Base-by-base conservation (phyloP, 2,329 filamentous ascomycete species). In the Dryadomyces sulphureus region DNA sequence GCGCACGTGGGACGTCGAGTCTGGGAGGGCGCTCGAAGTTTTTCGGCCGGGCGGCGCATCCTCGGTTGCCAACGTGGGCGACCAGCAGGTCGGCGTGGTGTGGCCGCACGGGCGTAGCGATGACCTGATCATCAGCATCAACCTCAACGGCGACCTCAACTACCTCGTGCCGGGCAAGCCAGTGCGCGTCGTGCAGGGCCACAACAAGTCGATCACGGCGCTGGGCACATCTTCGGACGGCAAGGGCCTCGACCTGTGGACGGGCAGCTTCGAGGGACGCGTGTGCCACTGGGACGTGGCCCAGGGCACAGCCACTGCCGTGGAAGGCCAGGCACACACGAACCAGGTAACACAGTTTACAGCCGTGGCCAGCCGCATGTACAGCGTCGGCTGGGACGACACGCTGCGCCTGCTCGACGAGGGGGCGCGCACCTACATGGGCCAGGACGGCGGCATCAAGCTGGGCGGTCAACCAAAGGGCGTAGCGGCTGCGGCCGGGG, bases 51-150 rank as follows among this genome's bases (percentile, higher is more conserved):
- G 76, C 27, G 82, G 89, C 38, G 81, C 67, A 39, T 73, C 81
- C 50, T 45, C 66, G 39, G 73, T 81, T 50, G 48, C 48, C 7
- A 87, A 77, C 58, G 70, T 95, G 34, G 72, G 73, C 4, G 75
- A 95, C 59, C 92, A 98, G 62, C 92, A 98, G 60, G 86, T 96
- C 27, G 92, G 92, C 45, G 87, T 98, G 6, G 86, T 92, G 9
- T 94, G 88, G 79, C 86, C 89, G 1, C 72, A 78, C 41, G 84
- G 84, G 41, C 76, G 90, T 52, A 83, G 69, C 45, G 92, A 98
- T 59, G 86, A 84, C 25, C 69, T 95, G 49, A 79, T 98, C 52
- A 89, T 98, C 61, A 94, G 86, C 61, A 68, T 96, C 53, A 92
- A 87, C 55, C 72, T 96, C 19, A 79, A 80, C 43, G 92, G 92